phyloP scores from a whole-genome alignment of 129 eudicot species.

The Flaveria linearis region DNA sequence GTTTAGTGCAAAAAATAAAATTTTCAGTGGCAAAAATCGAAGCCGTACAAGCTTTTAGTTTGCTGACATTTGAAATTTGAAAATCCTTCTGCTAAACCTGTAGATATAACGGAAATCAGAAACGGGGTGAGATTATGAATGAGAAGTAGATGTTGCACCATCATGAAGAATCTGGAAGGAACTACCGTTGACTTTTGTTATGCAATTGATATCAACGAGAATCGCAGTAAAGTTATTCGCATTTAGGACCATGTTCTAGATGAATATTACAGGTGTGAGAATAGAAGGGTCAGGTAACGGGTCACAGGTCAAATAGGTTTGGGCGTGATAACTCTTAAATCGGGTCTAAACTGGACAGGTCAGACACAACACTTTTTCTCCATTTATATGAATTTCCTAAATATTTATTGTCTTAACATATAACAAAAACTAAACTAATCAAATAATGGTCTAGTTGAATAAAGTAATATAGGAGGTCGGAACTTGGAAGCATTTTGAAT shows the following conservation, averaged over 20 bases:
- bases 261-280: not conserved
- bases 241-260: not conserved
- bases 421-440: not conserved
- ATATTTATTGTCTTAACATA: not conserved
- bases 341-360: not conserved
- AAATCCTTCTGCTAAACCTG: conserved; percentile 26
- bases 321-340: not conserved
- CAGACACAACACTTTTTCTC: not conserved
- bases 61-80: conserved; percentile 22
- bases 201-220: not conserved
- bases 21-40: conserved; percentile 23
- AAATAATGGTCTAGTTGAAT: not conserved
- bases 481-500: no score
- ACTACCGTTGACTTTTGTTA: conserved; percentile 20
- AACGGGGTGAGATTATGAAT: conserved; percentile 3
- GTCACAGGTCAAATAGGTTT: not conserved
- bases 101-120: conserved; percentile 14
- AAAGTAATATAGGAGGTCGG: not conserved
- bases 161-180: conserved; percentile 27
- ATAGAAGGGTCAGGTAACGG: not conserved
- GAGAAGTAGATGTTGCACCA: conserved; percentile 7
- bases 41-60: conserved; percentile 18
- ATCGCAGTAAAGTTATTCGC: not conserved
- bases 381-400: not conserved
- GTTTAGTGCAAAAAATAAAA: conserved; percentile 22